phyloP scores from a whole-genome alignment of 192 early-diverging fungal species.

The Martensiomyces pterosporus region DNA sequence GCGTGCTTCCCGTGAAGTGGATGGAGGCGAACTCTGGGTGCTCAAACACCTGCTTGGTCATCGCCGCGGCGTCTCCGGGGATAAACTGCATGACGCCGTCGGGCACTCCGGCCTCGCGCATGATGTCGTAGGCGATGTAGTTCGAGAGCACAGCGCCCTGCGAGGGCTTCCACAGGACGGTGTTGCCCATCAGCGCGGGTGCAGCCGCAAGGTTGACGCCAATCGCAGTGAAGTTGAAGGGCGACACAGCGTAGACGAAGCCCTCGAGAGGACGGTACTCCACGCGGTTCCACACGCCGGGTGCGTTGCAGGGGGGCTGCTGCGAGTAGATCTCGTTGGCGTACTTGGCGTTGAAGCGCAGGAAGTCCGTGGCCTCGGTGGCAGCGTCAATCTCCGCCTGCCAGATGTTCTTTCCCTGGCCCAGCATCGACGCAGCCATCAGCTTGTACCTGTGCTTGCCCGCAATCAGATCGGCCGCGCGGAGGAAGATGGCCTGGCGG shows the following conservation, averaged over 20 bases:
- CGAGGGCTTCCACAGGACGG: constrained; percentile 96
- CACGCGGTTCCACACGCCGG: constrained; percentile 86
- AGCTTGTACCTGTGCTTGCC: constrained; percentile 88
- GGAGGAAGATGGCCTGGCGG: constrained; percentile 92
- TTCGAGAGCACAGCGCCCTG: constrained; percentile 82
- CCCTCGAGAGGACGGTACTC: constrained; percentile 97
- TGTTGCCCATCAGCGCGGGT: constrained; percentile 97
- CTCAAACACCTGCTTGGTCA: constrained; percentile 74
- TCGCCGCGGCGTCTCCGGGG: constrained; percentile 80
- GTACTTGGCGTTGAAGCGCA: constrained; percentile 93
- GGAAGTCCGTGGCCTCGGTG: constrained; percentile 90
- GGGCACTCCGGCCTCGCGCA: constrained; percentile 94
- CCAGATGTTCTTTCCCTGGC: constrained; percentile 98
- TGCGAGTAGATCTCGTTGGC: constrained; percentile 88
- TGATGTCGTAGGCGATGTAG: constrained; percentile 84
- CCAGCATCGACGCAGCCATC: constrained; percentile 95
- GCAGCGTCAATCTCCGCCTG: constrained; percentile 99
- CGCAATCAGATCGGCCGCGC: constrained; percentile 91
- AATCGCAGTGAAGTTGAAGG: constrained; percentile 99
- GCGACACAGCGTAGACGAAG: constrained; percentile 96
- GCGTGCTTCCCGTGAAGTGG: constrained; percentile 94
- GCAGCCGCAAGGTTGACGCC: constrained; percentile 91
- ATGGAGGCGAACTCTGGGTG: constrained; percentile 93
- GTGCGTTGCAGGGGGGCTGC: constrained; percentile 86
- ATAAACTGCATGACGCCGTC: constrained; percentile 97